phyloP scores from a whole-genome alignment of 2,329 filamentous ascomycete genomes.

The Ambrosiella xylebori region DNA sequence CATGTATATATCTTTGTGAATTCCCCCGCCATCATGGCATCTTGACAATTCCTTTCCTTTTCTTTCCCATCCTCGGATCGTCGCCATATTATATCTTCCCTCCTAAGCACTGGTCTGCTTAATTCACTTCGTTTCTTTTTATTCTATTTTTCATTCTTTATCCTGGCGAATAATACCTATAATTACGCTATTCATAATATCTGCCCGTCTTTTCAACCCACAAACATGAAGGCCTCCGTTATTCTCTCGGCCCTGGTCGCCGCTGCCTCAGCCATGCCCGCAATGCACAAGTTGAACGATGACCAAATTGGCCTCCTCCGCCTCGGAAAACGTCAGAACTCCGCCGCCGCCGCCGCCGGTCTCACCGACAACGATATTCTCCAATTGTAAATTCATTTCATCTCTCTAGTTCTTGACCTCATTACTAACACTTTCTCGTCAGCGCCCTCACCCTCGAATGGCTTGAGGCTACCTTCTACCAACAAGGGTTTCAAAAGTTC shows the following conservation, averaged over 20 bases:
- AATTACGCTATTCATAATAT: background rate
- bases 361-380: constrained; percentile 38
- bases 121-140: constrained; percentile 16
- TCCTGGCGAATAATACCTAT: background rate
- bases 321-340: constrained; percentile 33
- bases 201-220: constrained; percentile 20
- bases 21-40: constrained; percentile 8
- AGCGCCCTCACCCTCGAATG: constrained; percentile 55
- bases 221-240: constrained; percentile 24
- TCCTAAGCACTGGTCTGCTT: constrained; percentile 35
- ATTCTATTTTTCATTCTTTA: constrained; percentile 17
- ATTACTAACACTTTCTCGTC: background rate
- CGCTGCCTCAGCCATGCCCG: constrained; percentile 30
- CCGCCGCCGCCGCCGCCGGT: constrained; percentile 28
- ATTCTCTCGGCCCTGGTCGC: constrained; percentile 29
- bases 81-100: constrained; percentile 13
- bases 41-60: constrained; percentile 16
- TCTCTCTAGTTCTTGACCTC: background rate
- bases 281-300: constrained; percentile 26
- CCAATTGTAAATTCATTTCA: constrained; percentile 32
- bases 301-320: constrained; percentile 30
- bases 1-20: too few relatives aligned
- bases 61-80: constrained; percentile 12
- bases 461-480: constrained; percentile 58
- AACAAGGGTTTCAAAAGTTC: constrained; percentile 52